Evolutionary conservation across 2,329 filamentous ascomycete species (phyloP), one percentile per base, ranked within the genome.

Genomic region (Ceratocystiopsis brevicomis): DNA sequence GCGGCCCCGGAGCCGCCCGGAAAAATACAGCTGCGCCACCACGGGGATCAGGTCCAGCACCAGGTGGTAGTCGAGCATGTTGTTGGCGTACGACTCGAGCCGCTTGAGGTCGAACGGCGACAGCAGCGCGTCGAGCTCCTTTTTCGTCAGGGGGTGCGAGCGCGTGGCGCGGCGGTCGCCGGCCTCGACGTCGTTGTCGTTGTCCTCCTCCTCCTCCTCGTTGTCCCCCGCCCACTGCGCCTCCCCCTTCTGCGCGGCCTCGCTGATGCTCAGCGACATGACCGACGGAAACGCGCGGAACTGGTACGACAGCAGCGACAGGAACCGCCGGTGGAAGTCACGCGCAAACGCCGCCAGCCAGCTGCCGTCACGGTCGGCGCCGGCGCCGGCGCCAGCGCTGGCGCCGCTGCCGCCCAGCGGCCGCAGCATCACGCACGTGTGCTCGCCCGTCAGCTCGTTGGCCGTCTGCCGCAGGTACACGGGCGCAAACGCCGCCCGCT

Each of bases 61-160:
- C 52, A 95, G 87, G 56, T 95, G 92, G 65, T 96, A 94, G 61
- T 98, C 92, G 37, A 98, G 76, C 71, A 95, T 82, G 61, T 93
- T 94, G 61, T 92, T 93, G 15, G 90, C 84, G 54, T 98, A 98
- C 38, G 82, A 87, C 57, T 95, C 88, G 3, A 98, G 69, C 25
- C 90, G 79, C 66, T 96, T 96, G 48, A 95, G 73, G 58, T 98
- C 90, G 57, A 90, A 96, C 0, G 90, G 87, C 4, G 83, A 85
- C 59, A 98, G 73, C 3, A 79, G 60, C 15, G 67, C 65, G 54
- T 95, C 87, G 8, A 98, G 71, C 48, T 87, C 81, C 1, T 63
- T 49, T 61, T 92, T 93, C 13, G 67, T 75, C 42, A 98, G 63
- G 2, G 74, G 4, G 63, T 59, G 0, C 67, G 57, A 43, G 67